Evolutionary conservation across 2,329 filamentous ascomycete species (phyloP).

Genomic region (Golovinomyces cichoracearum): DNA sequence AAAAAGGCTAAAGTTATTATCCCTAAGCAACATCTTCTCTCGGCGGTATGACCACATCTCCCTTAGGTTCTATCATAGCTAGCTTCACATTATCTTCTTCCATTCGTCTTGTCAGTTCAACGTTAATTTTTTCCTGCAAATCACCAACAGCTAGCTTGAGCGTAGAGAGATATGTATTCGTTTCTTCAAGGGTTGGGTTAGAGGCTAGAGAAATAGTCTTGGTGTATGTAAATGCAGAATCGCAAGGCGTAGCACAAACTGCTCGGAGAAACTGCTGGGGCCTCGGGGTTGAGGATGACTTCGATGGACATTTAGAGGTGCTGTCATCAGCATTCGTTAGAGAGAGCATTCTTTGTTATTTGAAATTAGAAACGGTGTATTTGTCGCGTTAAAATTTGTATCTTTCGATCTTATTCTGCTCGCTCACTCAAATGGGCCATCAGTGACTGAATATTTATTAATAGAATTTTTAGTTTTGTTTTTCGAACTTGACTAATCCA

Average conservation of each 20-base stretch:
- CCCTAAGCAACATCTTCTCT: too few relatives aligned
- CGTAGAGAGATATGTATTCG: not conserved
- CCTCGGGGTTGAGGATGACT: not conserved
- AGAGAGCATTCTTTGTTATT: not conserved
- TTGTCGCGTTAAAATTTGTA: too few relatives aligned
- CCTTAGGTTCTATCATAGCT: too few relatives aligned
- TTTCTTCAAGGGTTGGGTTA: not conserved
- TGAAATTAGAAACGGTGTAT: not conserved
- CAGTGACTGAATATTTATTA: too few relatives aligned
- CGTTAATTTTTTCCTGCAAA: slow-evolving; percentile 1
- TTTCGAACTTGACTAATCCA: too few relatives aligned
- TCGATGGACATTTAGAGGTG: too few relatives aligned
- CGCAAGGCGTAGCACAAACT: not conserved
- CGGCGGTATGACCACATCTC: too few relatives aligned
- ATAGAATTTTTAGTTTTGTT: too few relatives aligned
- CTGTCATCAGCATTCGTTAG: not conserved
- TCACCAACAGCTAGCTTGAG: not conserved
- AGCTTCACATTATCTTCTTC: slow-evolving; percentile 1
- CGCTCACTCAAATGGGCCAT: too few relatives aligned
- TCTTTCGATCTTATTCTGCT: too few relatives aligned
- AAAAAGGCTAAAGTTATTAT: too few relatives aligned
- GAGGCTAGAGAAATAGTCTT: not conserved
- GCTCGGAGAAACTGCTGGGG: not conserved
- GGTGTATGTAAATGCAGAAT: not conserved
- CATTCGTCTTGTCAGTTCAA: slow-evolving; percentile 1